Evolutionary conservation across 1,284 basidiomycete species (phyloP), one percentile per base, ranked within the genome.

Genomic region (Meira nashicola): DNA sequence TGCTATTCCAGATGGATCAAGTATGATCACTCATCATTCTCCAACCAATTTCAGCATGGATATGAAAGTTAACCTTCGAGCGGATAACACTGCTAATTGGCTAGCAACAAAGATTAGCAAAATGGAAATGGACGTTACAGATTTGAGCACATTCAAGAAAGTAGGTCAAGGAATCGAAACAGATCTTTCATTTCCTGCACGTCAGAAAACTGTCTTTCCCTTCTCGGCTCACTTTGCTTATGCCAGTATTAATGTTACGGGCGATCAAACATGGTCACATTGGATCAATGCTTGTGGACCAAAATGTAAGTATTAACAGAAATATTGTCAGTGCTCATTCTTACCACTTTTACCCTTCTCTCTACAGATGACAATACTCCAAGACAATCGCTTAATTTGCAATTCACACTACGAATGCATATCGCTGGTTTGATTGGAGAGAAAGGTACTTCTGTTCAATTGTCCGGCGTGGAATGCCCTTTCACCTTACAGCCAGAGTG

Each of bases 11-110:
- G 62, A 74, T 52, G 69, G 65, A 1, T 57, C 60, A 0, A 50
- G 53, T n/a, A 74, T 74, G 73, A 11, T 57, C 12, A 66, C 73
- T 47, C 44, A 57, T 47, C 58, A 54, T 25, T 28, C 50, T 0
- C 73, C 71, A 8, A 66, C 70, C 9, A 73, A 73, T 49, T 67
- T 64, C 47, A 33, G 54, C 60, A 74, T 73, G 71, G 47, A 57
- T 7, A 73, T 74, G 71, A 60, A 62, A 39, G 60, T 73, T 55
- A 69, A 71, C 44, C 60, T 74, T 15, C 68, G 69, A 8, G 72
- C 64, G 15, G 51, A 65, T 54, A 74, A 74, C 43, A 53, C 47
- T 4, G 62, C 17, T 41, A 59, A 57, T 8, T 74, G 62, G 64
- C 64, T 74, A 17, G 38, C 71, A 0, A 41, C 66, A 0, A 54